Evolutionary conservation across 495 filamentous ascomycete genomes (phyloP).

Genomic region (Neurospora sp.): DNA sequence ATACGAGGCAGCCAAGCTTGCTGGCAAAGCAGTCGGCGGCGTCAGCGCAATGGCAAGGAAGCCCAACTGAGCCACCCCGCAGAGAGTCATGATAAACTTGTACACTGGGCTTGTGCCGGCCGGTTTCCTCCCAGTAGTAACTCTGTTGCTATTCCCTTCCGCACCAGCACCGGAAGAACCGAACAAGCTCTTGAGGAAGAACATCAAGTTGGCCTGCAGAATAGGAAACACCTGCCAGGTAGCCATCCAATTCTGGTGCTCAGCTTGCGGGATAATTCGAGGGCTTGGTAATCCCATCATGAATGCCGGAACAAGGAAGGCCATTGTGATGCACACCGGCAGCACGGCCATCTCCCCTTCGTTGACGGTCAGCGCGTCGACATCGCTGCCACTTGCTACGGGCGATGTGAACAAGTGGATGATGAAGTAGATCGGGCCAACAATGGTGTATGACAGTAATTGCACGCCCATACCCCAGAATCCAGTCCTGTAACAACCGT

Average conservation of each 20-base stretch:
- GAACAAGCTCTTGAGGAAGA: conserved; percentile 17
- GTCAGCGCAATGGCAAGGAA: conserved; percentile 34
- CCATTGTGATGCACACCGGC: conserved; percentile 38
- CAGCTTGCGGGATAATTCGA: conserved; percentile 28
- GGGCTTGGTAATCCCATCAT: conserved; percentile 45
- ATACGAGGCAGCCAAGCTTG: conserved; percentile 18
- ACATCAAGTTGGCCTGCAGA: conserved; percentile 29
- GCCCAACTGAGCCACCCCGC: conserved; percentile 35
- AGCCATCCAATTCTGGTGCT: conserved; percentile 49
- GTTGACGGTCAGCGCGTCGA: conserved; percentile 31
- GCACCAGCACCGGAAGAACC: not conserved
- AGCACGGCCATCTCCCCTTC: conserved; percentile 34
- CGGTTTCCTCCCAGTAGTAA: conserved; percentile 22
- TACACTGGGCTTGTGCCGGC: conserved; percentile 42
- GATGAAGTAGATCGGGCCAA: conserved; percentile 41
- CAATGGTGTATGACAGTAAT: conserved; percentile 42
- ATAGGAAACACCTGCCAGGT: conserved; percentile 53
- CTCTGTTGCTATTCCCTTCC: not conserved
- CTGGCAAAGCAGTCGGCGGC: conserved; percentile 34
- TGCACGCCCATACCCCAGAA: conserved; percentile 46
- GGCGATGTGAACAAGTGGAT: conserved; percentile 46
- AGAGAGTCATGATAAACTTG: conserved; percentile 39
- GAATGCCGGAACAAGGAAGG: conserved; percentile 41
- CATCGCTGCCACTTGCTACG: conserved; percentile 32
- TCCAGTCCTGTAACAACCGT: conserved; percentile 26